Evolutionary conservation across 441 rosid genomes (phyloP).

Genomic region (Iberis amara): DNA sequence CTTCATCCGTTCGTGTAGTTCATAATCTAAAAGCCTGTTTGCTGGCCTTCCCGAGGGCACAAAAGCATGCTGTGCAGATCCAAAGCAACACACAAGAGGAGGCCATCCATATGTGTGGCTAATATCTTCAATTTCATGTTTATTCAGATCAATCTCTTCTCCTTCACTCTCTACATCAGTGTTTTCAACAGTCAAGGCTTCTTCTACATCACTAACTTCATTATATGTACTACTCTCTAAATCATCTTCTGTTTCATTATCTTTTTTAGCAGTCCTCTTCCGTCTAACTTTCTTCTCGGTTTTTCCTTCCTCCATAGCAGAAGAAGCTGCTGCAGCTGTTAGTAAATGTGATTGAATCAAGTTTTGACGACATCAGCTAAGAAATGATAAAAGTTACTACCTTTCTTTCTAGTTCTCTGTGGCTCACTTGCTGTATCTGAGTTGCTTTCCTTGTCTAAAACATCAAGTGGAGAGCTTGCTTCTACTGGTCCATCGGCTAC

Average conservation of each 20-base stretch:
- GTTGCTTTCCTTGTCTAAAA: slow-evolving; percentile 28
- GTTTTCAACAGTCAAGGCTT: slow-evolving; percentile 29
- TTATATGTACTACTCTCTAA: slow-evolving; percentile 34
- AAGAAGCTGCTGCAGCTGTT: slow-evolving; percentile 40
- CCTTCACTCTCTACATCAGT: slow-evolving; percentile 48
- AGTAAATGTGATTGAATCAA: neutral
- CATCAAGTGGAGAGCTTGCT: slow-evolving; percentile 48
- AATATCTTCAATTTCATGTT: slow-evolving; percentile 57
- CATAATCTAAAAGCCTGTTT: slow-evolving; percentile 69
- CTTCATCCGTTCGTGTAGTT: slow-evolving; percentile 58
- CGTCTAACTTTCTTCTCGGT: slow-evolving; percentile 51
- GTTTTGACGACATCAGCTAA: slow-evolving; percentile 5
- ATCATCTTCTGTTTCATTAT: slow-evolving; percentile 31
- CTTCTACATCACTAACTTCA: slow-evolving; percentile 45
- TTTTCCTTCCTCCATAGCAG: slow-evolving; percentile 41
- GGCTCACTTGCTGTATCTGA: slow-evolving; percentile 24
- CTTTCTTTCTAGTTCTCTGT: slow-evolving; percentile 41
- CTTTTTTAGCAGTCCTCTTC: slow-evolving; percentile 43
- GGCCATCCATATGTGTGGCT: slow-evolving; percentile 82
- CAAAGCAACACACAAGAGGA: slow-evolving; percentile 93
- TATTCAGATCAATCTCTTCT: slow-evolving; percentile 53
- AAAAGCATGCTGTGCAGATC: slow-evolving; percentile 84
- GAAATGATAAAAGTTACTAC: slow-evolving; percentile 28
- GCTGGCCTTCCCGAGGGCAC: slow-evolving; percentile 86
- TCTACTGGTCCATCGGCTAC: slow-evolving; percentile 24